Conservation (phyloP, 2,329 filamentous ascomycete species). For the Cadophora malorum region DNA sequence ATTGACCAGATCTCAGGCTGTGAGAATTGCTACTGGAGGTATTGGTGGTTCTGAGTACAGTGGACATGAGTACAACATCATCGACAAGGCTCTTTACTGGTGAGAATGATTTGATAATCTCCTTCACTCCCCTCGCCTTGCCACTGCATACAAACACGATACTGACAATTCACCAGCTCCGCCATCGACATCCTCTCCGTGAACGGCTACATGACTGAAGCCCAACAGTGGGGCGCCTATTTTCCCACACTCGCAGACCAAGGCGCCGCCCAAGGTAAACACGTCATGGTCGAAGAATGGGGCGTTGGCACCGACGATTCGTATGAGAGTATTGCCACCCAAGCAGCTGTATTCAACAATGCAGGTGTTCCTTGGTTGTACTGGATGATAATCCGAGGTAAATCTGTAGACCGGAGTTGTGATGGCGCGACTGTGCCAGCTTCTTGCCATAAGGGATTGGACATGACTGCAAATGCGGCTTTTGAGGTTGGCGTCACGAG, state of each 20-base stretch:
- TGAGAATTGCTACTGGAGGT: constrained; percentile 22
- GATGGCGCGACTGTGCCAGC: no score
- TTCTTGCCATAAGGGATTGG: no score
- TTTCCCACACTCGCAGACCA: constrained; percentile 19
- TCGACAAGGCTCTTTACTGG: no score
- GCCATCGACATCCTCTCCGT: constrained; percentile 28
- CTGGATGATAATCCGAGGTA: constrained; percentile 24
- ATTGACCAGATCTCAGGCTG: constrained; percentile 8
- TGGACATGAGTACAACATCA: no score
- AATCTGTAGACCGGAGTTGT: not conserved
- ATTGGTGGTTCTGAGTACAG: no score
- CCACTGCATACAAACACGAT: no score
- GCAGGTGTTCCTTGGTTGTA: constrained; percentile 28
- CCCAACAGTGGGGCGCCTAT: constrained; percentile 22
- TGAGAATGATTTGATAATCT: no score
- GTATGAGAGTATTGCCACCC: constrained; percentile 21
- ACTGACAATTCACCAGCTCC: not conserved
- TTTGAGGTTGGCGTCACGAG: no score
- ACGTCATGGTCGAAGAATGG: constrained; percentile 30
- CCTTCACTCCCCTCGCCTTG: no score
- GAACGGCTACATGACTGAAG: constrained; percentile 28
- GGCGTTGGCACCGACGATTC: constrained; percentile 19
- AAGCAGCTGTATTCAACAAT: constrained; percentile 26
- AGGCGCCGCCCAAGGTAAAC: constrained; percentile 18
- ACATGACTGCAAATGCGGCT: no score